Base-by-base conservation (phyloP, 352 stramenopile species). In the Globisporangium iwayamae region DNA sequence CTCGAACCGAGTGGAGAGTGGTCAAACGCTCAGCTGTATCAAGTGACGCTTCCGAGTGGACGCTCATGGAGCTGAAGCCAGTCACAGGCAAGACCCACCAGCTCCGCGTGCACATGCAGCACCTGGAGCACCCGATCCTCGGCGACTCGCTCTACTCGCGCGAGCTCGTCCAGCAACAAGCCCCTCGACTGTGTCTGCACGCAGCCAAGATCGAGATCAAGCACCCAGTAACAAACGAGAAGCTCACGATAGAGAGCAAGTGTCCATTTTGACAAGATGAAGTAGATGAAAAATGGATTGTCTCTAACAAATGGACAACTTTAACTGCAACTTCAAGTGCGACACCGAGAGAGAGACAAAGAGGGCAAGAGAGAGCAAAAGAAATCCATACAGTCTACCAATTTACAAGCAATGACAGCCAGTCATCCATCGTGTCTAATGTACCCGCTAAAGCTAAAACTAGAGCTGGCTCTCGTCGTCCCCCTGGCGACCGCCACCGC, bases 51-150 rank as follows among this genome's bases (percentile, higher is more conserved):
- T 25, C 22, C 22, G 22, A 56, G 25, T 79, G 64, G 22, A 83
- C 81, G 6, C 66, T 87, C 13, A 63, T 96, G 62, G 60, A 87
- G 50, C 81, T 96, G 36, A 81, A 72, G 53, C 85, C 89, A 2
- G 57, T 92, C 39, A 95, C 86, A 0, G 85, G 86, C 45, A 86
- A 96, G 72, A 97, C 91, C n/a, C 95, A 98, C 78, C 95, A 98
- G 75, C 76, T 98, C 30, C 93, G 96, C 73, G 88, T 98, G 52
- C 95, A 98, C 69, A 91, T 97, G 82, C 78, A 92, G 34, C 76
- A 91, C 20, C 70, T 98, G 51, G 93, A 91, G 10, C 90, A 98
- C 67, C 89, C 94, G 11, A 98, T 98, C 63, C 75, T 98, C 1
- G 95, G 93, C 14, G 95, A 98, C 71, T 84, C 76, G 36, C 71